phyloP scores from a whole-genome alignment of 148 eudicot species.

The Camellia granthamiana region DNA sequence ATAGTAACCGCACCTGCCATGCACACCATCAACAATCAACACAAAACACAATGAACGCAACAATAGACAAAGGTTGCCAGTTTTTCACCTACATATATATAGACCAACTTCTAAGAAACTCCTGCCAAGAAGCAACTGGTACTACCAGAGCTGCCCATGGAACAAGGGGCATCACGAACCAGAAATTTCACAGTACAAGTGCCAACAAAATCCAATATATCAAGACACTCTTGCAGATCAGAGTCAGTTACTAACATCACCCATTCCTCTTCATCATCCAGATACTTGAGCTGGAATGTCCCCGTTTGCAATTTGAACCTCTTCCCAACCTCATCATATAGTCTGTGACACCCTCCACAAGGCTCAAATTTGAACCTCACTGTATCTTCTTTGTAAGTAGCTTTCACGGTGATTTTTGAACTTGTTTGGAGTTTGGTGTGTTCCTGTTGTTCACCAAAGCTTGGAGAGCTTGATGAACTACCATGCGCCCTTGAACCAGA shows the following conservation, averaged over 20 bases:
- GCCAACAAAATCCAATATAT: slow-evolving; percentile 65
- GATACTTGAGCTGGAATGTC: slow-evolving; percentile 79
- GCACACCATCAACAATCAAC: background rate
- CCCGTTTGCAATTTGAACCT: slow-evolving; percentile 63
- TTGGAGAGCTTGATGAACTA: slow-evolving; percentile 59
- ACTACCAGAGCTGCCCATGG: slow-evolving; percentile 70
- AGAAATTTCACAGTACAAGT: slow-evolving; percentile 59
- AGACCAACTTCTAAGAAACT: slow-evolving; percentile 13
- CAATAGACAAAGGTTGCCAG: background rate
- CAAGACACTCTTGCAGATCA: slow-evolving; percentile 81
- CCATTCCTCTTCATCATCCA: slow-evolving; percentile 96
- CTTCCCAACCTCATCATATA: slow-evolving; percentile 71
- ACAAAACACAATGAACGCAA: background rate
- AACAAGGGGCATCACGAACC: slow-evolving; percentile 52
- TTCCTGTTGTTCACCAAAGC: slow-evolving; percentile 22
- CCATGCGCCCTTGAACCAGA: slow-evolving; percentile 48
- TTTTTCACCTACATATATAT: background rate
- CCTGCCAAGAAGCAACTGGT: slow-evolving; percentile 60
- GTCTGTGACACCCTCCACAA: slow-evolving; percentile 46
- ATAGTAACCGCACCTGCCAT: background rate
- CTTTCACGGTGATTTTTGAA: slow-evolving; percentile 61
- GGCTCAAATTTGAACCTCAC: slow-evolving; percentile 77
- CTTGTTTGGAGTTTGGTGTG: slow-evolving; percentile 19
- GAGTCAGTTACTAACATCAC: slow-evolving; percentile 75
- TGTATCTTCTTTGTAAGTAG: slow-evolving; percentile 65